Evolutionary conservation across 345 rosid genomes (phyloP), one percentile per base, ranked within the genome.

Genomic region (Eucalyptus tenuipes): DNA sequence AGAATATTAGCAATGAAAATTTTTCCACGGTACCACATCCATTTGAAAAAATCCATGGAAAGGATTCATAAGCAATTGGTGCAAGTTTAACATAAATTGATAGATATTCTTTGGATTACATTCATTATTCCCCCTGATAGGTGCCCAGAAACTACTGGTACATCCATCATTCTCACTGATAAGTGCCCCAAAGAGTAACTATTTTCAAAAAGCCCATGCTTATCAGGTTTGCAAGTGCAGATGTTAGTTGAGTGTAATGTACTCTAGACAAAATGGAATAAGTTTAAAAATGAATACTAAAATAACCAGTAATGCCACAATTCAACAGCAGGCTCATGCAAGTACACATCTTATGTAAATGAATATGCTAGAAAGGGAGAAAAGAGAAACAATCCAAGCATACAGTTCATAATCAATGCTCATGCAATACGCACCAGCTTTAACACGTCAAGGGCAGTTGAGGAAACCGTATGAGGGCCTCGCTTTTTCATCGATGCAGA

Each of bases 391-490:
- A 87, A 71, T 75, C 82, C 82, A 37, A 75, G 82, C 82, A 37
- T 11, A 75, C 47, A 6, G 82, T 37, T 75, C 53, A 86, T 8
- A 84, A 37, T 37, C 27, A 27, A 85, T 33, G 84, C 57, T 47
- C 40, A 89, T 86, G 68, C 88, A n/a, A 59, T 86, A 89, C 94
- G 8, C 88, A 96, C 99, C 71, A 96, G 97, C 93, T 95, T 96
- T 89, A 97, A 89, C 91, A 96, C 98, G 85, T 97, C 99, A 85
- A 91, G 93, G 87, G 99, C 99, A 75, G 99, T 95, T 71, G 98
- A 92, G 87, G 97, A 93, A 91, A 97, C 98, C 81, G 96, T 94
- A 50, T 97, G 95, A 47, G 98, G 96, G 80, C 94, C 93, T 87
- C 94, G 94, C 93, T 93, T 96, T 91, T 92, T 94, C 89, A 94